A percentile compares a stretch with the other conserved stretches of the same genome.
These are phyloP conservation scores for Mariannaea sp. DNA, from an alignment of 2,329 filamentous ascomycete genomes.

Conservation along the genomic window DNA sequence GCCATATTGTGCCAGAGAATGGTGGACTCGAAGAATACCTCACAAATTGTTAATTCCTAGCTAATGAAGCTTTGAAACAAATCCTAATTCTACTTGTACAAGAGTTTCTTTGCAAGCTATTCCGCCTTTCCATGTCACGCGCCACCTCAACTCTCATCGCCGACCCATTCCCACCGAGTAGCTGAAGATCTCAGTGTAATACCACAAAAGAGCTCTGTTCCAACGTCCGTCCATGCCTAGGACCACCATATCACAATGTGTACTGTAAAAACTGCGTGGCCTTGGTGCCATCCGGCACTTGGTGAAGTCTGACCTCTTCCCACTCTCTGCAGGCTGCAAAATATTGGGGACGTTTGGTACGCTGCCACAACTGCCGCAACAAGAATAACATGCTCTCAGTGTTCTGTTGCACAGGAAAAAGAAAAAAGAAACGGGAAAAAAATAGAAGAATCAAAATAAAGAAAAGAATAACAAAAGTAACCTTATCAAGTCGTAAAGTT, in stretches of 20 bases:
- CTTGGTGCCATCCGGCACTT: not conserved
- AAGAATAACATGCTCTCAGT: not conserved
- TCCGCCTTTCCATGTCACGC: not conserved
- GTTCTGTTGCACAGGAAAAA: not conserved
- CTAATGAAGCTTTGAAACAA: slow-evolving; percentile 1
- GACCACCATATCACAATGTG: slow-evolving; percentile 35
- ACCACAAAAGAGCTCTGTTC: not conserved
- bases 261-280: slow-evolving; percentile 21
- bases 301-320: not conserved
- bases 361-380: not conserved
- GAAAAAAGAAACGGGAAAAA: slow-evolving; percentile 21
- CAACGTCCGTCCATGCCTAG: slow-evolving; percentile 25
- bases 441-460: slow-evolving; percentile 35
- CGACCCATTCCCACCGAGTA: not conserved
- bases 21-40: no score
- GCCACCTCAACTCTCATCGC: not conserved
- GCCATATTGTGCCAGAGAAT: no score
- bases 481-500: no score
- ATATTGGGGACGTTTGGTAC: not conserved
- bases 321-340: not conserved
- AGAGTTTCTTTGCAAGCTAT: slow-evolving; percentile 1
- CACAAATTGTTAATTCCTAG: no score
- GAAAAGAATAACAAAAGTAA: slow-evolving; percentile 30
- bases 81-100: slow-evolving; percentile 11
- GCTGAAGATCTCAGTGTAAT: not conserved